A percentile compares a stretch with the other conserved stretches of the same genome.
Conservation (phyloP, 2,329 filamentous ascomycete genomes). For the Xylariaceae sp. region DNA sequence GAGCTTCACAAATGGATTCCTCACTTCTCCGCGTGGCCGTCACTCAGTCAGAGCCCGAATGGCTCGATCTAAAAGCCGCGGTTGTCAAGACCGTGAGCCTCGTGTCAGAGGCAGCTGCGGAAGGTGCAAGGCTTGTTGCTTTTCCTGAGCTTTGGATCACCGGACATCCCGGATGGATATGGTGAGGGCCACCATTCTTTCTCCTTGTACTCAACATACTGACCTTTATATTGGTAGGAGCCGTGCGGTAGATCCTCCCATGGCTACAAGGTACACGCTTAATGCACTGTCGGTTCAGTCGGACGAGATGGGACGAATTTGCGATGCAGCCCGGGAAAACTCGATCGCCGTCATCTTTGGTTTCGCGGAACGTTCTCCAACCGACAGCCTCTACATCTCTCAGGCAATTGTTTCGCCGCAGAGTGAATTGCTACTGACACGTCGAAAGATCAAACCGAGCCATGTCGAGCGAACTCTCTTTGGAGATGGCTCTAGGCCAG, state of each 20-base stretch:
- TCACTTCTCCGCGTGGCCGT: constrained; percentile 36
- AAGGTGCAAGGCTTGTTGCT: constrained; percentile 45
- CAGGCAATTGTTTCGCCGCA: constrained; percentile 41
- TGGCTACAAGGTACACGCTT: constrained; percentile 31
- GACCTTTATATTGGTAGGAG: constrained; percentile 23
- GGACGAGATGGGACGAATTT: constrained; percentile 36
- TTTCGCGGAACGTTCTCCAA: constrained; percentile 37
- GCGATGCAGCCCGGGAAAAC: constrained; percentile 30
- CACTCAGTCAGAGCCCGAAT: constrained; percentile 51
- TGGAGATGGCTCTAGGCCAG: constrained; percentile 40
- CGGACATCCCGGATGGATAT: constrained; percentile 43
- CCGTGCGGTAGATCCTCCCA: constrained; percentile 28
- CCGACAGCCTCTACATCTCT: constrained; percentile 41
- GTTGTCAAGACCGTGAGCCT: constrained; percentile 46
- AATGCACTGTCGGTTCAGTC: constrained; percentile 31
- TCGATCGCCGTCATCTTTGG: constrained; percentile 42
- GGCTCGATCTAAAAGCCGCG: constrained; percentile 45
- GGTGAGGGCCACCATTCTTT: constrained; percentile 21
- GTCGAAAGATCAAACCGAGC: constrained; percentile 50
- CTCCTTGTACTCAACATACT: neutral
- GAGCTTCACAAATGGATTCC: too few relatives aligned
- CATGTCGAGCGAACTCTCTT: constrained; percentile 50
- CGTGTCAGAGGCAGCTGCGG: constrained; percentile 45
- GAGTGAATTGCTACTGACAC: constrained; percentile 37
- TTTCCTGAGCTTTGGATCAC: constrained; percentile 44